Conservation (phyloP, 1,284 basidiomycete genomes). For the Porogramme epimiltina region DNA sequence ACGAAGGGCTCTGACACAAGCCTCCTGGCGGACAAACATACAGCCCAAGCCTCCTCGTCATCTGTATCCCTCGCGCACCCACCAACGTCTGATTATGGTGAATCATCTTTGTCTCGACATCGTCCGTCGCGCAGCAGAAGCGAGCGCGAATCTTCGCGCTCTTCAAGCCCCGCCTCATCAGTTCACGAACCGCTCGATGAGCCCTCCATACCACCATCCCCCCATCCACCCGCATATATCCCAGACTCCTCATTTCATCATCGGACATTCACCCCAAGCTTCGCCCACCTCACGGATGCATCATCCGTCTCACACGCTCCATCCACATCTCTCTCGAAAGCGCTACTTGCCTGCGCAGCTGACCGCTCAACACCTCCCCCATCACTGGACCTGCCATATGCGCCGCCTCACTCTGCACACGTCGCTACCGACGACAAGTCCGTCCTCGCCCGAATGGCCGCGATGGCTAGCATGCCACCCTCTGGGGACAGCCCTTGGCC, state of each 20-base stretch:
- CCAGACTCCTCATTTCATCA: background rate
- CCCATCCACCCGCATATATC: constrained; percentile 23
- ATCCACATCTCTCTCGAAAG: constrained; percentile 2
- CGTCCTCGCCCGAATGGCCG: constrained; percentile 56
- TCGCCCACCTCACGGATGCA: constrained; percentile 7
- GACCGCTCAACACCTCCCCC: constrained; percentile 4
- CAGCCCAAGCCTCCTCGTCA: constrained; percentile 15
- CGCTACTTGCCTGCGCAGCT: background rate
- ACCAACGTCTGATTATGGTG: background rate
- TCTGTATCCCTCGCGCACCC: constrained; percentile 21
- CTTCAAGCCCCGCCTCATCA: constrained; percentile 9
- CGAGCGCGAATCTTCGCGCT: constrained; percentile 7
- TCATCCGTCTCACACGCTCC: background rate
- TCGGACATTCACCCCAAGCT: constrained; percentile 3
- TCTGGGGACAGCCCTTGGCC: constrained; percentile 1
- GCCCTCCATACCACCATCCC: constrained; percentile 3
- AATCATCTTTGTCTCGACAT: constrained; percentile 5
- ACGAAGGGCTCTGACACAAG: constrained; percentile 19
- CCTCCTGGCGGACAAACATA: constrained; percentile 8
- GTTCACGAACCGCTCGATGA: background rate
- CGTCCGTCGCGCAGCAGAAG: constrained; percentile 8
- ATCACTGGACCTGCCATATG: constrained; percentile 18
- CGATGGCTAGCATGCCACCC: constrained; percentile 57
- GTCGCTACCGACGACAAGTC: constrained; percentile 77
- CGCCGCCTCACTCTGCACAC: constrained; percentile 48